A percentile compares a stretch with the other conserved stretches of the same genome.
Conservation (phyloP, 352 stramenopile species). For the Elongisporangium anandrum region DNA sequence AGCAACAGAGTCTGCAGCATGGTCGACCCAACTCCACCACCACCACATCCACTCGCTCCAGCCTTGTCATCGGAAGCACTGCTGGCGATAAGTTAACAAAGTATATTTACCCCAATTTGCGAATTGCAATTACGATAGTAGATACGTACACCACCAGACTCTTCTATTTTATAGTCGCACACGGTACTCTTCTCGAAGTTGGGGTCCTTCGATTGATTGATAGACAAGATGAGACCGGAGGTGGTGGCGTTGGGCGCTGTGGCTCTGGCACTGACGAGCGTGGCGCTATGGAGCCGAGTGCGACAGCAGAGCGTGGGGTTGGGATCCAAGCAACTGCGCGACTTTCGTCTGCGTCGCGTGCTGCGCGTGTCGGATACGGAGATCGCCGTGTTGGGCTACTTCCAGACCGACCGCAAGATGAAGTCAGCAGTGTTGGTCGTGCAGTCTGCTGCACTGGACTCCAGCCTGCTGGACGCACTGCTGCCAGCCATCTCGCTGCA, state of each 20-base stretch:
- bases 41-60: constrained; percentile 6
- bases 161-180: neutral
- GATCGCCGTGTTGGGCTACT: constrained; percentile 65
- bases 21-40: no score
- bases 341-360: constrained; percentile 58
- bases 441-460: constrained; percentile 56
- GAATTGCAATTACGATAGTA: constrained; percentile 1
- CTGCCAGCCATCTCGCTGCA: constrained; percentile 62
- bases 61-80: constrained; percentile 20
- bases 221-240: constrained; percentile 8
- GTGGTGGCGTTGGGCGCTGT: constrained; percentile 20
- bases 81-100: constrained; percentile 5
- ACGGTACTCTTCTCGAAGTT: neutral
- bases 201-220: neutral
- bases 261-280: constrained; percentile 16
- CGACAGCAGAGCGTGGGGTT: constrained; percentile 19
- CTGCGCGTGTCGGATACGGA: constrained; percentile 67
- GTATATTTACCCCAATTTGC: constrained; percentile 1
- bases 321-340: constrained; percentile 35
- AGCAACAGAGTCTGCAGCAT: neutral
- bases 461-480: constrained; percentile 29
- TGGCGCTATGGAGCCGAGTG: constrained; percentile 22
- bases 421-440: constrained; percentile 64
- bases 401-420: constrained; percentile 53
- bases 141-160: neutral